These are phyloP conservation scores for Coemansia guatemalensis DNA, from an alignment of 192 early-diverging fungal genomes.

Conservation along the genomic window DNA sequence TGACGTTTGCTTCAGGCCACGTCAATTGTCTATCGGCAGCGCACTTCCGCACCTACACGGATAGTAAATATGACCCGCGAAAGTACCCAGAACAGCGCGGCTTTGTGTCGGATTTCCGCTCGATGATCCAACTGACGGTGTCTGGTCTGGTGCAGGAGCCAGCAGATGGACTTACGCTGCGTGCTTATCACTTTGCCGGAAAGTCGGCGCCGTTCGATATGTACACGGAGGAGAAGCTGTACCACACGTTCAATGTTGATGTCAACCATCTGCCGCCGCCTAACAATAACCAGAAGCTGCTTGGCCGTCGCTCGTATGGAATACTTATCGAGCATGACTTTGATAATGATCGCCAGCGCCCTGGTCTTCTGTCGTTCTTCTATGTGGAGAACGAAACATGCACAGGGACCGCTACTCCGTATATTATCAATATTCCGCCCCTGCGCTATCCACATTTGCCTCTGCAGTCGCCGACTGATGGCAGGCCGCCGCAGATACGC, in stretches of 20 bases:
- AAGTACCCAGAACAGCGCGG: slow-evolving; percentile 53
- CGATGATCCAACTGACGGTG: slow-evolving; percentile 80
- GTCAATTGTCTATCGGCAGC: slow-evolving; percentile 69
- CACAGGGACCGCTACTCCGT: slow-evolving; percentile 41
- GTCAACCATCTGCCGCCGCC: slow-evolving; percentile 55
- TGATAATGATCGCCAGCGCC: slow-evolving; percentile 44
- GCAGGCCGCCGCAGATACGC: neutral
- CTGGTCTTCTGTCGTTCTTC: slow-evolving; percentile 47
- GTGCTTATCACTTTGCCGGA: slow-evolving; percentile 59
- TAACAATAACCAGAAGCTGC: slow-evolving; percentile 54
- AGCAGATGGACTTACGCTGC: slow-evolving; percentile 60
- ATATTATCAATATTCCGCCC: slow-evolving; percentile 50
- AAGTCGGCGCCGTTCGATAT: slow-evolving; percentile 58
- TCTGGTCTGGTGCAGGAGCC: slow-evolving; percentile 77
- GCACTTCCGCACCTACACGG: slow-evolving; percentile 56
- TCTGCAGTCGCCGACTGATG: neutral
- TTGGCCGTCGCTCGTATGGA: slow-evolving; percentile 61
- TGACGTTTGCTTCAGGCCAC: slow-evolving; percentile 80
- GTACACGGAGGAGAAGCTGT: slow-evolving; percentile 70
- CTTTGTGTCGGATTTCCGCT: slow-evolving; percentile 60
- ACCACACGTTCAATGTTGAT: slow-evolving; percentile 65
- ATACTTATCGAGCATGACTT: slow-evolving; percentile 50
- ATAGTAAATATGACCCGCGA: slow-evolving; percentile 39
- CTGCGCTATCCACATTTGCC: slow-evolving; percentile 44
- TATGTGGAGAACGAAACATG: slow-evolving; percentile 52